These are phyloP conservation scores for Endoconidiophora polonica DNA, from an alignment of 2,329 filamentous ascomycete species.

Conservation along the genomic window DNA sequence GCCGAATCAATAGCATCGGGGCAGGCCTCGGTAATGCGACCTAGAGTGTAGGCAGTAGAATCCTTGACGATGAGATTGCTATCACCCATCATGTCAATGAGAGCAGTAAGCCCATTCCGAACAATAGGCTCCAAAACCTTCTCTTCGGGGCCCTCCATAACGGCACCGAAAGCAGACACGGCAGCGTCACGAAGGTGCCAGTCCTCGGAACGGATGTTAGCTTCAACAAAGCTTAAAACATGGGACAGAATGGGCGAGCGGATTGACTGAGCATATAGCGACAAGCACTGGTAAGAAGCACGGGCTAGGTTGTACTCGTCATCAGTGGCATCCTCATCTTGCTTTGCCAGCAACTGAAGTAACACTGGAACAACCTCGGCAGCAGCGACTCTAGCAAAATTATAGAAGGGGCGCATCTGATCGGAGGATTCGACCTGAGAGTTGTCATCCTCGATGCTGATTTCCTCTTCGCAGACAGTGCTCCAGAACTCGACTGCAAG, in stretches of 20 bases:
- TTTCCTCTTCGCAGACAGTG: conserved; percentile 98
- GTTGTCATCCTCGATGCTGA: conserved; percentile 95
- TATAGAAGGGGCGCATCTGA: conserved; percentile 83
- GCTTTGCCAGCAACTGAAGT: conserved; percentile 76
- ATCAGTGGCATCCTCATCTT: conserved; percentile 91
- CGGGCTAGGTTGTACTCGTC: conserved; percentile 96
- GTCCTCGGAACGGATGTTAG: conserved; percentile 74
- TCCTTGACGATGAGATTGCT: conserved; percentile 79
- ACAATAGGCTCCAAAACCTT: conserved; percentile 83
- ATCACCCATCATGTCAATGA: conserved; percentile 88
- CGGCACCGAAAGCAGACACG: conserved; percentile 91
- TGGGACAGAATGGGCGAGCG: conserved; percentile 68
- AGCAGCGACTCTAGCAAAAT: conserved; percentile 85
- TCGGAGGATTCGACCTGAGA: conserved; percentile 51
- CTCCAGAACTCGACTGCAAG: conserved; percentile 99
- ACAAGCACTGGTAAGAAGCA: conserved; percentile 89
- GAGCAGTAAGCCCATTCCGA: conserved; percentile 81
- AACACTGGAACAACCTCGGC: conserved; percentile 89
- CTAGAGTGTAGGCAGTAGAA: conserved; percentile 87
- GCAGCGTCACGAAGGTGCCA: conserved; percentile 93
- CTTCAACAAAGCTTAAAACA: conserved; percentile 82
- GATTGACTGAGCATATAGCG: conserved; percentile 88
- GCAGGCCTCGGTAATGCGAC: conserved; percentile 87
- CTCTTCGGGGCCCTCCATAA: conserved; percentile 96
- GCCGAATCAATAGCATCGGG: conserved; percentile 79